Percentiles rank a stretch among this genome's conserved stretches.
phyloP scores from a whole-genome alignment of 192 early-diverging fungal genomes.

The Chytriomyces confervae region DNA sequence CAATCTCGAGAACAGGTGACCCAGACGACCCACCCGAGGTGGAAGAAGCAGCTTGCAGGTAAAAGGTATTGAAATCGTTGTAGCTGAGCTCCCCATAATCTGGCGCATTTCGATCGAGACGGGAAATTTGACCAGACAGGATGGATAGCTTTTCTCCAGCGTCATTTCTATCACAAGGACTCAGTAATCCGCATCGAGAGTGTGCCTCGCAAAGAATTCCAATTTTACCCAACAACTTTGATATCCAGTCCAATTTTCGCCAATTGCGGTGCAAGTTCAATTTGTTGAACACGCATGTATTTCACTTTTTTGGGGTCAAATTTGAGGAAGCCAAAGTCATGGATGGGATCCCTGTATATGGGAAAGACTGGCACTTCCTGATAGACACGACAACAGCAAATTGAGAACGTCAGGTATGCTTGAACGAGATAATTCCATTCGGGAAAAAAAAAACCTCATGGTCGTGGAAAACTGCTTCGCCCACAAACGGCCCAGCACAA shows the following conservation, averaged over 20 bases:
- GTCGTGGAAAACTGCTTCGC: slow-evolving; percentile 79
- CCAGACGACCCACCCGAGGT: slow-evolving; percentile 80
- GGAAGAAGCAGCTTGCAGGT: slow-evolving; percentile 77
- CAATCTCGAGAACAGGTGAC: slow-evolving; percentile 80
- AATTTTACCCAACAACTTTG: slow-evolving; percentile 61
- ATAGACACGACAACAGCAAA: neutral
- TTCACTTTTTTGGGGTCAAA: slow-evolving; percentile 76
- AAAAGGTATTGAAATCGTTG: slow-evolving; percentile 67
- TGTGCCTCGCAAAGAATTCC: neutral
- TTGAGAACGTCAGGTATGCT: neutral
- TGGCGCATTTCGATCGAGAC: slow-evolving; percentile 80
- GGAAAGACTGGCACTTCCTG: slow-evolving; percentile 74
- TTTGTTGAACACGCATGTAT: slow-evolving; percentile 73
- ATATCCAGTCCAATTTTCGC: slow-evolving; percentile 84
- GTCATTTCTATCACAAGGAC: slow-evolving; percentile 60
- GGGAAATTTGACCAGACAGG: slow-evolving; percentile 79
- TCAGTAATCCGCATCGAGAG: neutral
- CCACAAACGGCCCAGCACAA: slow-evolving; percentile 83
- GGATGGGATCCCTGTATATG: slow-evolving; percentile 69
- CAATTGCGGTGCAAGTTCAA: slow-evolving; percentile 68
- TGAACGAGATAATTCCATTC: neutral
- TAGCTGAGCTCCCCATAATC: slow-evolving; percentile 80
- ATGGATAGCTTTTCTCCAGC: slow-evolving; percentile 84
- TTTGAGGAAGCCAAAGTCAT: slow-evolving; percentile 79
- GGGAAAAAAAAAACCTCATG: slow-evolving; percentile 48